Conservation (phyloP, 2,329 filamentous ascomycete species). For the Fusarium liriodendri region DNA sequence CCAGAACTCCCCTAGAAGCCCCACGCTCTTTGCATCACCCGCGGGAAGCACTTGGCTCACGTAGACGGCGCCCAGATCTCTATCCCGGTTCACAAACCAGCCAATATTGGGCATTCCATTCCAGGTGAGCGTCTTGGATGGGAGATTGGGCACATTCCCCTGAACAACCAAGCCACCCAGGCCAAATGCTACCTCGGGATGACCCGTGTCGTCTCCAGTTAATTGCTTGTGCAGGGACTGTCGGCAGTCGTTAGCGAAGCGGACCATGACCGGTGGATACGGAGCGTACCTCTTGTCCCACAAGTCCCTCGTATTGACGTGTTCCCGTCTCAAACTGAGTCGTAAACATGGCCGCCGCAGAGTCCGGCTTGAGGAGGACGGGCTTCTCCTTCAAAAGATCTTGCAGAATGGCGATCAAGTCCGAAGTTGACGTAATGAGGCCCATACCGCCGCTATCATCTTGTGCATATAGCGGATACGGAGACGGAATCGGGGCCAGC, state of each 20-base stretch:
- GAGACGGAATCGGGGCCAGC: slow-evolving; percentile 6
- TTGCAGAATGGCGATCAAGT: background rate
- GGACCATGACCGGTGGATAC: background rate
- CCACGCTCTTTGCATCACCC: slow-evolving; percentile 6
- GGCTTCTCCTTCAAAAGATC: background rate
- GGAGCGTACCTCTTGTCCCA: slow-evolving; percentile 5
- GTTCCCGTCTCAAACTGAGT: background rate
- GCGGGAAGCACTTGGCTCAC: slow-evolving; percentile 17
- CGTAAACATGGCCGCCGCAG: background rate
- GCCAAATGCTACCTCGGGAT: background rate
- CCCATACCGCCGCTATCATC: slow-evolving; percentile 14
- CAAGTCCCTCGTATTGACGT: slow-evolving; percentile 1
- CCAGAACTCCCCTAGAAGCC: slow-evolving; percentile 10
- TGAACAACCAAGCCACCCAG: slow-evolving; percentile 6
- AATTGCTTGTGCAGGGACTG: slow-evolving; percentile 11
- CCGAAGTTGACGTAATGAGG: slow-evolving; percentile 1
- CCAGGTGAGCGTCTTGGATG: slow-evolving; percentile 10
- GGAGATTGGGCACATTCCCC: slow-evolving; percentile 7
- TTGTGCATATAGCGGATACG: slow-evolving; percentile 4
- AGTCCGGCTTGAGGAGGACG: background rate
- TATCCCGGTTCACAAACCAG: slow-evolving; percentile 14
- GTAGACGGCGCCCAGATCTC: slow-evolving; percentile 3
- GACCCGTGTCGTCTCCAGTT: slow-evolving; percentile 3
- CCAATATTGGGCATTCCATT: slow-evolving; percentile 22
- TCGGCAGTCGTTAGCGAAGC: background rate